Evolutionary conservation across 2,329 filamentous ascomycete genomes (phyloP).

Genomic region (Curvularia hawaiiensis): DNA sequence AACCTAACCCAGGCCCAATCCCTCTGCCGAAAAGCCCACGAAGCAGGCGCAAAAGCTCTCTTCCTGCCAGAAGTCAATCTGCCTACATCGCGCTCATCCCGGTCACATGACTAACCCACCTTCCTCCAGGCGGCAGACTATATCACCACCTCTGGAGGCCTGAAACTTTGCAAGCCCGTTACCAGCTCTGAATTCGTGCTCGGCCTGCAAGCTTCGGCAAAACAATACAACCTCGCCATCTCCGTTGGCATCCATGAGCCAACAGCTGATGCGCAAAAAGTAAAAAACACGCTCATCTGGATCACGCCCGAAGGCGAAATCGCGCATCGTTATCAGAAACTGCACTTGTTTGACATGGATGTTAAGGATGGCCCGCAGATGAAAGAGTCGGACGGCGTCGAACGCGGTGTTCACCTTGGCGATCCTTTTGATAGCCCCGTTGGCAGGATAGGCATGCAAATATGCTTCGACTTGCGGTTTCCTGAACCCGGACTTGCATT

Average conservation of each 20-base stretch:
- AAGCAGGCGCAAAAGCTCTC: conserved; percentile 78
- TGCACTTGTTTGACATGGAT: conserved; percentile 84
- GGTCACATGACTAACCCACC: conserved; percentile 47
- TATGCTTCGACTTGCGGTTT: conserved; percentile 92
- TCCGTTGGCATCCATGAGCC: conserved; percentile 80
- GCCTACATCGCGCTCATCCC: background rate
- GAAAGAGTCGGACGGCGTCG: conserved; percentile 70
- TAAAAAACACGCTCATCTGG: conserved; percentile 71
- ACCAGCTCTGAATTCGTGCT: conserved; percentile 73
- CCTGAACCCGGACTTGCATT: conserved; percentile 75
- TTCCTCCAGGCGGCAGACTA: conserved; percentile 91
- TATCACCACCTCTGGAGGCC: conserved; percentile 71
- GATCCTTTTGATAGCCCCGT: conserved; percentile 74
- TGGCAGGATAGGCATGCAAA: conserved; percentile 77
- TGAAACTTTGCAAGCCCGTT: conserved; percentile 72
- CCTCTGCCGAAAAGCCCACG: conserved; percentile 73
- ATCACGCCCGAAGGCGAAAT: conserved; percentile 66
- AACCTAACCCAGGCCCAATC: conserved; percentile 80
- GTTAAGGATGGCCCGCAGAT: conserved; percentile 62
- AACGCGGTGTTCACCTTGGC: conserved; percentile 59
- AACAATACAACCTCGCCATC: conserved; percentile 68
- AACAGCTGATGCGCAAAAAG: conserved; percentile 53
- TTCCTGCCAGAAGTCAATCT: conserved; percentile 71
- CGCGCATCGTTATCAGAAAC: conserved; percentile 76
- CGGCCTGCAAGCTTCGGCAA: conserved; percentile 73